A percentile compares a stretch with the other conserved stretches of the same genome.
Evolutionary conservation across 2,329 filamentous ascomycete species (phyloP).

Genomic region (Aureobasidium melanogenum): DNA sequence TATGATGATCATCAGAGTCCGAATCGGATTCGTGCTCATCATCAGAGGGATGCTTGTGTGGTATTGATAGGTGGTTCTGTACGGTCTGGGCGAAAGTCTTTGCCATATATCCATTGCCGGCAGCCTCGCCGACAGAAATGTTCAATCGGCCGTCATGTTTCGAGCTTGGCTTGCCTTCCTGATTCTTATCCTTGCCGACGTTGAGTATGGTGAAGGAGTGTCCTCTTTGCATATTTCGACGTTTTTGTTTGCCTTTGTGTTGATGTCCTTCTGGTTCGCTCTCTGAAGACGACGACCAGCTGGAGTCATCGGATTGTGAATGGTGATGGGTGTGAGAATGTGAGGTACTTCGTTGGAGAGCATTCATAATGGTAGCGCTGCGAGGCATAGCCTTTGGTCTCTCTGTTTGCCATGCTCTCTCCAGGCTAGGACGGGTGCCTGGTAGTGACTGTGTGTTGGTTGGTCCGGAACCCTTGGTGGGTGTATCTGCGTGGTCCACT

Average conservation of each 20-base stretch:
- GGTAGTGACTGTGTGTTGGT: neutral
- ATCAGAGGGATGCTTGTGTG: conserved; percentile 22
- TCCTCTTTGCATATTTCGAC: conserved; percentile 8
- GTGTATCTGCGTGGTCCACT: conserved; percentile 2
- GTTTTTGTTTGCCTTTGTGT: neutral
- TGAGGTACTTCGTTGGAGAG: neutral
- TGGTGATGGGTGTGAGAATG: neutral
- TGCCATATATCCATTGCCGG: conserved; percentile 61
- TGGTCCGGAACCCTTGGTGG: neutral
- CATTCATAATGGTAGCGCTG: conserved; percentile 2
- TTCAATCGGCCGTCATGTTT: conserved; percentile 62
- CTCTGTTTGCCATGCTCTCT: conserved; percentile 12
- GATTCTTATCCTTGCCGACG: conserved; percentile 56
- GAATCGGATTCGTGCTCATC: neutral
- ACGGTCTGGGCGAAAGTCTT: conserved; percentile 62
- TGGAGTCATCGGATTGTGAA: neutral
- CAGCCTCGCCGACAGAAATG: conserved; percentile 63
- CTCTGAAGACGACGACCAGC: neutral
- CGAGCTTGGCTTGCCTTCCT: conserved; percentile 50
- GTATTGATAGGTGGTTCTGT: conserved; percentile 42
- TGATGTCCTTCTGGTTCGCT: neutral
- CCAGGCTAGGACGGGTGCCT: neutral
- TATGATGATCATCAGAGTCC: conserved; percentile 2
- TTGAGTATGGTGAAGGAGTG: conserved; percentile 45
- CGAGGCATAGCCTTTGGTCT: neutral